Percentiles rank a stretch among this genome's conserved stretches.
These are phyloP conservation scores for Cornus controversa DNA, from an alignment of 148 eudicot genomes.

Conservation along the genomic window DNA sequence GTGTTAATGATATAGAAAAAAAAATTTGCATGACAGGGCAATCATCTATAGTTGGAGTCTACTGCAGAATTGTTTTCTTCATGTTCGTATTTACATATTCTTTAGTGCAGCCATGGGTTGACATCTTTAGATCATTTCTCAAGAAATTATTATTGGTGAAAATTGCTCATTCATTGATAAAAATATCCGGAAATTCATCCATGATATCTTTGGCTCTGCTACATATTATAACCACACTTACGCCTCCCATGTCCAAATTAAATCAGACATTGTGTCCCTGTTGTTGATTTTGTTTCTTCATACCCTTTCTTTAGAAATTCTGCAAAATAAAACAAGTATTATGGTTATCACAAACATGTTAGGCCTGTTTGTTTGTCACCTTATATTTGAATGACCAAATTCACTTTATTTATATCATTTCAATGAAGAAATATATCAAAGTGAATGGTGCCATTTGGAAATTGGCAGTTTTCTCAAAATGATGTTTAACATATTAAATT, in stretches of 20 bases:
- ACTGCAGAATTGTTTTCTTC: neutral
- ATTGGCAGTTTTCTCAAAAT: neutral
- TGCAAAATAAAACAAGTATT: neutral
- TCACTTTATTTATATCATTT: neutral
- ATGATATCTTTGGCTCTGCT: neutral
- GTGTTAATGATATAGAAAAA: neutral
- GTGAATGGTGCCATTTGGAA: neutral
- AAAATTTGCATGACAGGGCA: neutral
- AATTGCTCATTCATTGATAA: neutral
- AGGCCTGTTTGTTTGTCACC: neutral
- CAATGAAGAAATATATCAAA: neutral
- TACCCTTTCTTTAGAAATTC: neutral
- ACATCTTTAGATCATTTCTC: neutral
- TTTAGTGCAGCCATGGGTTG: neutral
- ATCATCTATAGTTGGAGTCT: slow-evolving; percentile 1
- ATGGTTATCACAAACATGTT: neutral
- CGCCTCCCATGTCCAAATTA: neutral
- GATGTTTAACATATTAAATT: neutral
- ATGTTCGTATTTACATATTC: neutral
- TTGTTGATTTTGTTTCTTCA: neutral
- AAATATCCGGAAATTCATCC: neutral
- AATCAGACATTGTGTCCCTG: neutral
- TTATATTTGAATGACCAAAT: neutral
- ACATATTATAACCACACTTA: neutral
- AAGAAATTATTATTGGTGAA: neutral